Evolutionary conservation across 805 yeast genomes (phyloP).

Genomic region (Yarrowia porcina): DNA sequence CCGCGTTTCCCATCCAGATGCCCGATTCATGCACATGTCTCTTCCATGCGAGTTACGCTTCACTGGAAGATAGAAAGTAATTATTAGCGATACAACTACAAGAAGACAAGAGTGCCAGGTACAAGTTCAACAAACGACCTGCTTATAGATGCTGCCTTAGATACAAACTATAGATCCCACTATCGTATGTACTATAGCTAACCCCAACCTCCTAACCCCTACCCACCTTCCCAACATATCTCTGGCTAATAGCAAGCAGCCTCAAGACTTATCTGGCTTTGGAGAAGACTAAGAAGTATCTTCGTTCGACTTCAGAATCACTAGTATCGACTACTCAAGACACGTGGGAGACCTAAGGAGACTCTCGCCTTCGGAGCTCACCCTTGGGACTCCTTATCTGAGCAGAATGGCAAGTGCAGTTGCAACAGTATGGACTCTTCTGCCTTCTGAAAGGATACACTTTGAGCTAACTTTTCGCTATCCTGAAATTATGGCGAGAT

Average conservation of each 20-base stretch:
- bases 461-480: too few relatives aligned
- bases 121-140: too few relatives aligned
- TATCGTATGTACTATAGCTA: too few relatives aligned
- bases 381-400: not conserved
- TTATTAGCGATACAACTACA: not conserved
- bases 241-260: constrained; percentile 15
- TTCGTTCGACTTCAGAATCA: too few relatives aligned
- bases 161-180: too few relatives aligned
- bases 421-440: not conserved
- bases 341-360: too few relatives aligned
- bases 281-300: too few relatives aligned
- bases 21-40: constrained; percentile 4
- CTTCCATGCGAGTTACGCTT: not conserved
- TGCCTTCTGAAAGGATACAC: not conserved
- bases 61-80: too few relatives aligned
- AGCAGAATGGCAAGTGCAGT: not conserved
- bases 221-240: not conserved
- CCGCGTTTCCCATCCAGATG: constrained; percentile 13
- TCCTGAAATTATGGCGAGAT: not conserved
- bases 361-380: not conserved
- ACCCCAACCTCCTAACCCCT: not conserved
- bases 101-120: too few relatives aligned
- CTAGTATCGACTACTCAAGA: not conserved
- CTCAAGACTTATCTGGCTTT: not conserved
- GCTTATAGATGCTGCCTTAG: too few relatives aligned